Evolutionary conservation across 2,329 filamentous ascomycete genomes (phyloP), one percentile per base, ranked within the genome.

Genomic region (Setomelanomma holmii): DNA sequence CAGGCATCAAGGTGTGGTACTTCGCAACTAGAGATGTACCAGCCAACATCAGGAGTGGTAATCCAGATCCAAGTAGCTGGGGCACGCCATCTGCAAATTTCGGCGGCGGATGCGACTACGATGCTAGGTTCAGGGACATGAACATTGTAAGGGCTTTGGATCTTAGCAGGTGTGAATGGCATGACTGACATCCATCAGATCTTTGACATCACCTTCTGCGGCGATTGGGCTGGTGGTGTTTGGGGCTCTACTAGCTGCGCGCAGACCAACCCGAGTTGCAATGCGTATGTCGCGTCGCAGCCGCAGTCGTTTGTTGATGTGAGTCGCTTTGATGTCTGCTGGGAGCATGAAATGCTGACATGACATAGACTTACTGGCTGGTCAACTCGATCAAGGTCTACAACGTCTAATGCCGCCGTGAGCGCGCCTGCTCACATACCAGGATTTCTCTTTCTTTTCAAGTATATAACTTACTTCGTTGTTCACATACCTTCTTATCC

Each of bases 171-270:
- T n/a, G n/a, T n/a, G n/a, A n/a, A n/a, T n/a, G n/a, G n/a, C n/a
- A n/a, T n/a, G n/a, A n/a, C n/a, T n/a, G n/a, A n/a, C n/a, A n/a
- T n/a, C n/a, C n/a, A 19, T 22, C 16, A 12, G 27, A 30, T 82
- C 19, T 78, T 84, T 49, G 79, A 84, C 57, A 80, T 76, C 1
- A 81, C 80, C 1, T 84, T 84, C 68, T 36, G 34, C 34, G 34
- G 34, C 8, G 34, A 36, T 36, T 36, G 34, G 81, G 82, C 82
- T 6, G 82, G 82, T 11, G 61, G 66, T 14, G 76, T 79, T 2
- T 83, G 74, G 73, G 62, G 64, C 8, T 64, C 61, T 4, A 65
- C 60, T 7, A 53, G 60, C 12, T 75, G 74, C 49, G 58, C 71
- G 10, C 34, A 55, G 33, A 47, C 60, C 2, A 72, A 73, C 48